phyloP scores from a whole-genome alignment of 2,329 filamentous ascomycete genomes.

The Penicillium sp. region DNA sequence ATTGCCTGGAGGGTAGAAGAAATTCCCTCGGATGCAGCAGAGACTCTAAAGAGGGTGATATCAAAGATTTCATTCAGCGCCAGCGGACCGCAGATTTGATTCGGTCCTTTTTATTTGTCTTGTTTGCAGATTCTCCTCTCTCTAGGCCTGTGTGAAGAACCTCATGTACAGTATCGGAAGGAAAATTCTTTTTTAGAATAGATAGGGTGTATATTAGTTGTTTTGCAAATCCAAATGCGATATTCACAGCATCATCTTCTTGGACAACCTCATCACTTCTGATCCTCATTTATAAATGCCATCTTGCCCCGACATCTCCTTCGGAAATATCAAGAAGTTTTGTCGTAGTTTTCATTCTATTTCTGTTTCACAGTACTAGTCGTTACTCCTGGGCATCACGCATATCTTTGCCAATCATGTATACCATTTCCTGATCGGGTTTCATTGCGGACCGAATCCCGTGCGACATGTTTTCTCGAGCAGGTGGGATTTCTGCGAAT shows the following conservation, averaged over 20 bases:
- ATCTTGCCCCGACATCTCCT: not conserved
- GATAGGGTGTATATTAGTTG: not conserved
- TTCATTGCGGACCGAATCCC: constrained; percentile 9
- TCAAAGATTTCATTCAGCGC: constrained; percentile 10
- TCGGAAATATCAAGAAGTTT: not conserved
- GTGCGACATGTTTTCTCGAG: constrained; percentile 11
- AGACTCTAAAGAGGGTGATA: constrained; percentile 1
- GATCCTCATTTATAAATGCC: not conserved
- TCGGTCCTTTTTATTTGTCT: not conserved
- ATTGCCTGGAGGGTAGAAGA: constrained; percentile 35
- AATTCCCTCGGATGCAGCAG: not conserved
- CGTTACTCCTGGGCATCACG: not conserved
- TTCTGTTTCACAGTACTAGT: not conserved
- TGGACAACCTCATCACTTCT: not conserved
- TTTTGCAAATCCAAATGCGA: not conserved
- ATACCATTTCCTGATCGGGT: constrained; percentile 1
- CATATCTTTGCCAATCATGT: not conserved
- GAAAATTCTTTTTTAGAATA: not conserved
- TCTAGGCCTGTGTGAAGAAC: not conserved
- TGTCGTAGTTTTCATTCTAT: not conserved
- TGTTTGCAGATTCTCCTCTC: not conserved
- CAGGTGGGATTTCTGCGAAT: constrained; percentile 6
- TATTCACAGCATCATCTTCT: not conserved
- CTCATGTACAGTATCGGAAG: not conserved
- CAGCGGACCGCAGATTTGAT: not conserved